Base-by-base conservation (phyloP, 2,329 filamentous ascomycete species). In the Arachnopeziza araneosa region DNA sequence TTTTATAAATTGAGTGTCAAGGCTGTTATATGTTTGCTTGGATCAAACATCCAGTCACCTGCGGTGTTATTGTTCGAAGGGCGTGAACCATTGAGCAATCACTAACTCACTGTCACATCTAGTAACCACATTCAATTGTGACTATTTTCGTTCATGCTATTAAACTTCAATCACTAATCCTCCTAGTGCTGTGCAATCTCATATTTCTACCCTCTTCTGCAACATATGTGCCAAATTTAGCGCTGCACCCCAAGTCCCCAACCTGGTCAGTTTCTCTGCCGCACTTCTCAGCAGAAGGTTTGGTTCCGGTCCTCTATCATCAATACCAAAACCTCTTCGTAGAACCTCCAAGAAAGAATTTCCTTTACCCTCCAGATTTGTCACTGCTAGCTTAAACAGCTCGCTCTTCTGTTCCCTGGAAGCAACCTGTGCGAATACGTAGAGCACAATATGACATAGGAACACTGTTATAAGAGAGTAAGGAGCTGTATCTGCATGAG, bases 181-280 rank as follows among this genome's bases (percentile, higher is more conserved):
- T 30, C 4, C 26, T 4, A 30, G 26, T 30, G 9, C 9, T 30
- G 26, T 9, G 5, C 9, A 30, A 19, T 14, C 17, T 59, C 50
- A 63, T 50, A 64, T 59, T 54, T 69, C 64, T 21, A 64, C 61
- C 26, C 63, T 58, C 30, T 60, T 57, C 53, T 65, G 62, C 52
- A 68, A 44, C 36, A 66, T 50, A 36, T 66, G 44, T 10, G 67
- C 67, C 58, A 68, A 48, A 58, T 67, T 66, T 44, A 68, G 52
- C 30, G 63, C 57, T 1, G 60, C 62, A 36, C 63, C 66, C 67
- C 66, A 69, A 55, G 67, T 69, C 1, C 64, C 66, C 32, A 66
- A 50, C 9, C 56, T 52, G 23, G 59, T 68, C 44, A 68, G 32
- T 51, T 65, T 65, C 56, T 69, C 67, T 14, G 67, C 64, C 2